Base-by-base conservation (phyloP, 2,329 filamentous ascomycete species). In the Teratosphaeria destructans region DNA sequence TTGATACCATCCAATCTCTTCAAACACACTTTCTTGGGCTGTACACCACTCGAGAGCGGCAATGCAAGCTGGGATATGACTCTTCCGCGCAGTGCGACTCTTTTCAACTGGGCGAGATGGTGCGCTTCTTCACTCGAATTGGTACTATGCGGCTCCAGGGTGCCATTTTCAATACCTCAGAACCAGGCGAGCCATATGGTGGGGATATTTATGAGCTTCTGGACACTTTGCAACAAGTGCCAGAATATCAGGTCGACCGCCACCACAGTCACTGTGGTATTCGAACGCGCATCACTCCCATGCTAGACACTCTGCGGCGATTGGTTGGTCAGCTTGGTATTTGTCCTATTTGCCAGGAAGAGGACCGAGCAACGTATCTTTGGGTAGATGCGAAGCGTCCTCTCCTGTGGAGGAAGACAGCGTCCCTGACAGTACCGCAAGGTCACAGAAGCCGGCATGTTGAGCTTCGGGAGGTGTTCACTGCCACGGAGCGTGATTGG, bases 31-130 rank as follows among this genome's bases (percentile, higher is more conserved):
- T 90, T 60, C 74, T 91, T 2, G 70, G 72, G 6, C 75, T 88
- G 0, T 91, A 90, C 71, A 82, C 83, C 1, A 87, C 86, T 10
- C 82, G 85, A n/a, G 79, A 78, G 32, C 72, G 78, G 29, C 88
- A 90, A 70, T 91, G 88, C 72, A 84, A 84, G 66, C 79, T 90
- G 0, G 87, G 88, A 57, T 91, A 91, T 72, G 87, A 89, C 67
- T 85, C 84, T 2, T 88, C 84, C 62, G 74, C 81, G 1, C 83
- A 87, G 52, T 91, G 88, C 71, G 88, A 92, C 74, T 85, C 84
- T 1, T 92, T 87, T 68, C 88, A 92, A 72, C 81, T 92, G 0
- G 88, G 88, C 26, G 87, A 91, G 73, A 89, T 89, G 79, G 74
- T 90, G 63, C 85, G 84, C 64, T 91, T 91, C 72, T 81, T 91